Conservation (phyloP, 495 filamentous ascomycete species). For the Rusavskia elegans region DNA sequence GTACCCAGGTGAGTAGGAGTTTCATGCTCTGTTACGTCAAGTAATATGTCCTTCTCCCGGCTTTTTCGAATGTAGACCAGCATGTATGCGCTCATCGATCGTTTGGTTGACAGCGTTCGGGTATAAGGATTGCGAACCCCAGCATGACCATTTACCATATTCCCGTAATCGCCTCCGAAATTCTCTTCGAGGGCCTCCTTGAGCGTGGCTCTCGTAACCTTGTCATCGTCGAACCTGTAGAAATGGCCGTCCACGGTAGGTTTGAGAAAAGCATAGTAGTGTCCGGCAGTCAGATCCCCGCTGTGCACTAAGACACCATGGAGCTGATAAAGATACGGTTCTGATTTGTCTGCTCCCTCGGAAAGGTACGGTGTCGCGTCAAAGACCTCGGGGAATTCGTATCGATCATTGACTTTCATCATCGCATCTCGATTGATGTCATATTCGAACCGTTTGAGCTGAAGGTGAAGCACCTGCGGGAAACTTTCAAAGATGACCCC, state of each 20-base stretch:
- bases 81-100: slow-evolving; percentile 87
- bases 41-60: slow-evolving; percentile 62
- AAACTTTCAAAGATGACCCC: slow-evolving; percentile 95
- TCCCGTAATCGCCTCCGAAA: slow-evolving; percentile 74
- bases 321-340: slow-evolving; percentile 79
- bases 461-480: slow-evolving; percentile 84
- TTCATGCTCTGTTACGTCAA: slow-evolving; percentile 55
- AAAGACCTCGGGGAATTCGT: slow-evolving; percentile 89
- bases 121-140: slow-evolving; percentile 52
- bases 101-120: slow-evolving; percentile 46
- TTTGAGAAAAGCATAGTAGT: slow-evolving; percentile 97
- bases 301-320: slow-evolving; percentile 95
- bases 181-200: slow-evolving; percentile 92
- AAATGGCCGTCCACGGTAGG: slow-evolving; percentile 83
- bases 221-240: slow-evolving; percentile 95
- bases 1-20: slow-evolving; percentile 71
- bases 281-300: slow-evolving; percentile 92
- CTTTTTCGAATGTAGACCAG: slow-evolving; percentile 90
- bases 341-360: slow-evolving; percentile 70
- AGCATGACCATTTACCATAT: slow-evolving; percentile 37
- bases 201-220: slow-evolving; percentile 81
- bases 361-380: slow-evolving; percentile 82
- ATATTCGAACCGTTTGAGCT: slow-evolving; percentile 97
- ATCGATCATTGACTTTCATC: slow-evolving; percentile 98
- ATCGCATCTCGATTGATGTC: slow-evolving; percentile 88